Evolutionary conservation across 2,329 filamentous ascomycete species (phyloP).

Genomic region (Sphaerulina vaccinii): DNA sequence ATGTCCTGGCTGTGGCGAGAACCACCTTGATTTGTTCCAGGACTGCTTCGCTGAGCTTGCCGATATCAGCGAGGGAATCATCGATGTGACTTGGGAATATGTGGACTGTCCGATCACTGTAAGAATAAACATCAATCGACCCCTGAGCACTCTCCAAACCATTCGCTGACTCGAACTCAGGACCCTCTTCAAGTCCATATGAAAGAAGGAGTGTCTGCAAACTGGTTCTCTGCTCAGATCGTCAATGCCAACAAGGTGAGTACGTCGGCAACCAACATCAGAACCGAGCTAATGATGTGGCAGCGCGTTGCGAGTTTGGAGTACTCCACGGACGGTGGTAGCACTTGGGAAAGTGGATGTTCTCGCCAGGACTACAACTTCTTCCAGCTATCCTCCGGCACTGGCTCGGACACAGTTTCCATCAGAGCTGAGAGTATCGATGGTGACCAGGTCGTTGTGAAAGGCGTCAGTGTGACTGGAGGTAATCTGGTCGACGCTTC

Average conservation of each 20-base stretch:
- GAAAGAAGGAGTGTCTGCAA: conserved; percentile 52
- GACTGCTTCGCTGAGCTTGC: conserved; percentile 52
- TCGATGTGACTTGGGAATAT: conserved; percentile 51
- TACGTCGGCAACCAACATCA: not conserved
- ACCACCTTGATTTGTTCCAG: conserved; percentile 58
- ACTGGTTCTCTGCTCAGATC: conserved; percentile 64
- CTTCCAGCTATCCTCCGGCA: conserved; percentile 60
- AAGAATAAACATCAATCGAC: not conserved
- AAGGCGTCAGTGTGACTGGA: conserved; percentile 48
- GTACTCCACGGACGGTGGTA: conserved; percentile 24
- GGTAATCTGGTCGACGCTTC: conserved; percentile 31
- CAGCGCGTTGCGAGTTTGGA: conserved; percentile 22
- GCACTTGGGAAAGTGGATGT: conserved; percentile 23
- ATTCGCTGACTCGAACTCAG: not conserved
- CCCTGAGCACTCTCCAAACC: not conserved
- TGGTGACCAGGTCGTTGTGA: conserved; percentile 54
- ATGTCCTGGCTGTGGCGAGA: conserved; percentile 55
- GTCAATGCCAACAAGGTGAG: conserved; percentile 55
- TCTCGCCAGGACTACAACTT: conserved; percentile 45
- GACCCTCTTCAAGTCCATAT: conserved; percentile 50
- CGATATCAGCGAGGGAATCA: conserved; percentile 47
- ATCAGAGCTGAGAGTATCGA: conserved; percentile 56
- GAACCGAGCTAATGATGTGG: not conserved
- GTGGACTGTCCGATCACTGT: conserved; percentile 52
- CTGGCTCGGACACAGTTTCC: conserved; percentile 54